Base-by-base conservation (phyloP, 176 grass and related monocot species). In the Dendrocalamus sinicus region DNA sequence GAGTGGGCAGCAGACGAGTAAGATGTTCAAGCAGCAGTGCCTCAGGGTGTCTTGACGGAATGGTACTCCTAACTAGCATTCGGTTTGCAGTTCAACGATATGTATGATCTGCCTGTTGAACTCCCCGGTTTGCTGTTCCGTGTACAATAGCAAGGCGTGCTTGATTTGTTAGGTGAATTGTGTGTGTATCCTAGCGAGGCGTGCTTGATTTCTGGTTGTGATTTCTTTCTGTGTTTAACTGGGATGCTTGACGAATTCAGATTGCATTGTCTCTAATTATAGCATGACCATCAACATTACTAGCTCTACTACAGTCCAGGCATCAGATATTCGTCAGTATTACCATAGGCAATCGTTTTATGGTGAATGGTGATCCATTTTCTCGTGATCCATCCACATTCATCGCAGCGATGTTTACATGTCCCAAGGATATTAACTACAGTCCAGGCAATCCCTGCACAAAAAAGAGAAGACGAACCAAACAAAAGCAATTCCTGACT, bases 21-120 rank as follows among this genome's bases (percentile, higher is more conserved):
- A 79, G 61, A 91, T 91, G 69, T 90, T 96, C 78, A 93, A 91
- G 61, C 81, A 85, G 71, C 80, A 91, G 16, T 76, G 86, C 48
- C 60, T 92, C 14, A 72, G 87, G 58, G 90, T 89, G 63, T 86
- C 89, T 24, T 96, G 75, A 98, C 20, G n/a, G 13, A 1, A 6
- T 40, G 8, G 24, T 26, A 57, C 2, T 7, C 5, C 22, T 13
- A 35, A 24, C 32, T 48, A 44, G 72, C 10, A 12, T 54, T 26
- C 7, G 20, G 72, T 30, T 67, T 77, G 76, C 16, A 12, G 62
- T 70, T 76, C 70, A 81, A 62, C 51, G 8, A 13, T 15, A 3
- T 19, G 15, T 24, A 12, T n/a, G n/a, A n/a, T 48, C 8, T 20
- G 1, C 14, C 14, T 16, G 75, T 55, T 85, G 68, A 80, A 57